phyloP scores from a whole-genome alignment of 352 stramenopile genomes.

The Phytophthora macrochlamydospora region DNA sequence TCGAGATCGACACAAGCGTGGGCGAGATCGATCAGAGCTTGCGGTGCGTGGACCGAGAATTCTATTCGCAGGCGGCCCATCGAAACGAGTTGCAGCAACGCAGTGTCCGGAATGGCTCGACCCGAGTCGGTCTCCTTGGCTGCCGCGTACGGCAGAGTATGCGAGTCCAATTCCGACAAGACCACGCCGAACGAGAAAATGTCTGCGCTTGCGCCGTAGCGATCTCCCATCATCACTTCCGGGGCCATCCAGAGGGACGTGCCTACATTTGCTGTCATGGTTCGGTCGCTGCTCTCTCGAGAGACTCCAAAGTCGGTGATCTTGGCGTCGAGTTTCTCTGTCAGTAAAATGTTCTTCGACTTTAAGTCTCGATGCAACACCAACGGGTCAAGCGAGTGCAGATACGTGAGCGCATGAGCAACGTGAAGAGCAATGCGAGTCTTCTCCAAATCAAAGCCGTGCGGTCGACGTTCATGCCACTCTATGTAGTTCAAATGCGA shows the following conservation, averaged over 20 bases:
- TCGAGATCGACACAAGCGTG: slow-evolving; percentile 42
- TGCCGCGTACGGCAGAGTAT: slow-evolving; percentile 32
- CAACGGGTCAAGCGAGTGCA: slow-evolving; percentile 45
- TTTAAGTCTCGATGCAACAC: slow-evolving; percentile 62
- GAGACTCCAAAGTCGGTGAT: slow-evolving; percentile 58
- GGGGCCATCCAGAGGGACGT: slow-evolving; percentile 53
- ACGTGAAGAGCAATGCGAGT: slow-evolving; percentile 34
- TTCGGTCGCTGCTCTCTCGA: slow-evolving; percentile 32
- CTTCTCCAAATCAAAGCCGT: slow-evolving; percentile 49
- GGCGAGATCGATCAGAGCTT: slow-evolving; percentile 32
- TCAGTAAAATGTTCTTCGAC: slow-evolving; percentile 62
- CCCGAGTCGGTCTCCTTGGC: slow-evolving; percentile 26
- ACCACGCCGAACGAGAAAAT: slow-evolving; percentile 62
- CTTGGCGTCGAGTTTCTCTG: slow-evolving; percentile 32
- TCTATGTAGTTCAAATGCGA: slow-evolving; percentile 37
- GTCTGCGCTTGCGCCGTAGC: slow-evolving; percentile 45
- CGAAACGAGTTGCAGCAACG: slow-evolving; percentile 52
- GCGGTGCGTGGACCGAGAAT: slow-evolving; percentile 37
- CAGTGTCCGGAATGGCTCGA: slow-evolving; percentile 33
- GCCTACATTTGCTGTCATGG: slow-evolving; percentile 42
- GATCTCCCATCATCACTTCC: slow-evolving; percentile 51
- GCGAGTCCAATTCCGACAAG: slow-evolving; percentile 48
- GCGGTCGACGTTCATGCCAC: slow-evolving; percentile 26
- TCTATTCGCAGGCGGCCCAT: slow-evolving; percentile 35
- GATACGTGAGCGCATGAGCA: slow-evolving; percentile 41